phyloP scores from a whole-genome alignment of 2,329 filamentous ascomycete genomes.

The Verticillium alfalfae region DNA sequence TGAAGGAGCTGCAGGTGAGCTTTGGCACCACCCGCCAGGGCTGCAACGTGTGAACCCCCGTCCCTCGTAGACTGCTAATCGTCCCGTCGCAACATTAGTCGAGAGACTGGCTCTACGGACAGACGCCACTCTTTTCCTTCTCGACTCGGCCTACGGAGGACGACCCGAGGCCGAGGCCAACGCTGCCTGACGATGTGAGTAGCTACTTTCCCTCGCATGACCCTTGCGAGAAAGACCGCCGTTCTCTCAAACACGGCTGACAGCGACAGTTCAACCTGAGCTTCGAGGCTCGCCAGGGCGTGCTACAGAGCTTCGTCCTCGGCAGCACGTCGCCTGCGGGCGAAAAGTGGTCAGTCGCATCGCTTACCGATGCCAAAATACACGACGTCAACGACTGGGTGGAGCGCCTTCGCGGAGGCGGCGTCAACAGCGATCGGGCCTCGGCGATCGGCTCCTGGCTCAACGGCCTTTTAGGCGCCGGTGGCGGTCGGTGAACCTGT shows the following conservation, averaged over 20 bases:
- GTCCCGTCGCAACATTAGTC: constrained; percentile 33
- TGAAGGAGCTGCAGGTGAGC: constrained; percentile 55
- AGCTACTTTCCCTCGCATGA: not conserved
- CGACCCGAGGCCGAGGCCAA: constrained; percentile 50
- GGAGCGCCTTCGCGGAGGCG: constrained; percentile 2
- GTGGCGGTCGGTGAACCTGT: not conserved
- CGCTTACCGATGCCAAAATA: constrained; percentile 5
- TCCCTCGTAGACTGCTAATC: too few relatives aligned
- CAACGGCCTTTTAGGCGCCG: constrained; percentile 2
- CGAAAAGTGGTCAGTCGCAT: not conserved
- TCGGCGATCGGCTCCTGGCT: constrained; percentile 7
- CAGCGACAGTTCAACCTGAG: constrained; percentile 16
- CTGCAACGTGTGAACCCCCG: too few relatives aligned
- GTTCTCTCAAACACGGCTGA: not conserved
- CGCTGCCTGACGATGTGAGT: constrained; percentile 39
- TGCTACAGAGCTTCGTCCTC: constrained; percentile 25
- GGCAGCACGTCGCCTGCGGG: constrained; percentile 1
- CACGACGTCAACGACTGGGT: constrained; percentile 11
- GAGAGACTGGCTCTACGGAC: constrained; percentile 71
- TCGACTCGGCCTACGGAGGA: constrained; percentile 54
- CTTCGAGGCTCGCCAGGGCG: constrained; percentile 30
- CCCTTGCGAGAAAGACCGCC: not conserved
- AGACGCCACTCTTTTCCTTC: constrained; percentile 80
- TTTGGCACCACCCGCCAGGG: too few relatives aligned
- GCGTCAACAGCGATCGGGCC: constrained; percentile 1